phyloP scores from a whole-genome alignment of 768 basidiomycete genomes.

The Pleurotus cornucopiae region DNA sequence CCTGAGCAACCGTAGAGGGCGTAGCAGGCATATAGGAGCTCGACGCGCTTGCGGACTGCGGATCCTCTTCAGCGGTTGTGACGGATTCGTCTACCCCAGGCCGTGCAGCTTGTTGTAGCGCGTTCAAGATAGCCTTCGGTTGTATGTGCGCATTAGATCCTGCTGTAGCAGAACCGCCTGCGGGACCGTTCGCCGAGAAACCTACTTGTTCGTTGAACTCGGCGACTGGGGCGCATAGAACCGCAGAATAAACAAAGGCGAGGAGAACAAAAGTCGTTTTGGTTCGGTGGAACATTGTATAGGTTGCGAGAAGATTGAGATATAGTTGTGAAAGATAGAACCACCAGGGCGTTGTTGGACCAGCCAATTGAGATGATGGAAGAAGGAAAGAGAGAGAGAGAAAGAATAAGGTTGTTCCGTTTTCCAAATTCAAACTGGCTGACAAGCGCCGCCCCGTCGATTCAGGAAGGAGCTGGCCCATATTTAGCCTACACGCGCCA shows the following conservation, averaged over 20 bases:
- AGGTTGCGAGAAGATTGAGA: too few relatives aligned
- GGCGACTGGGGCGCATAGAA: neutral
- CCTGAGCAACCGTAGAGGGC: neutral
- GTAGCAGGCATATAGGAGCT: neutral
- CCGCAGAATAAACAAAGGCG: neutral
- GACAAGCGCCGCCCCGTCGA: too few relatives aligned
- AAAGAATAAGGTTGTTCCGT: neutral
- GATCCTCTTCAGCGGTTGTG: neutral
- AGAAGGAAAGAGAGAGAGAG: neutral
- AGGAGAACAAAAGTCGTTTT: neutral
- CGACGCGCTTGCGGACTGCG: neutral
- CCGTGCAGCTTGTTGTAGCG: neutral
- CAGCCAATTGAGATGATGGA: constrained; percentile 6
- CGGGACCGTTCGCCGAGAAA: neutral
- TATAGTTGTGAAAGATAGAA: neutral
- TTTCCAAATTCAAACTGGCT: too few relatives aligned
- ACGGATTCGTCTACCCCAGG: neutral
- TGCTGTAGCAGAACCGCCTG: neutral
- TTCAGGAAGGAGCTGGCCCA: too few relatives aligned
- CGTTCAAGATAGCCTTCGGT: neutral
- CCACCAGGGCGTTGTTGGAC: constrained; percentile 2
- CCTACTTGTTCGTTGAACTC: neutral
- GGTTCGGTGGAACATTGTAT: too few relatives aligned
- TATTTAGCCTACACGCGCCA: too few relatives aligned
- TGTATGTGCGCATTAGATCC: neutral